Conservation (phyloP, 345 rosid species). For the Gossypium raimondii region DNA sequence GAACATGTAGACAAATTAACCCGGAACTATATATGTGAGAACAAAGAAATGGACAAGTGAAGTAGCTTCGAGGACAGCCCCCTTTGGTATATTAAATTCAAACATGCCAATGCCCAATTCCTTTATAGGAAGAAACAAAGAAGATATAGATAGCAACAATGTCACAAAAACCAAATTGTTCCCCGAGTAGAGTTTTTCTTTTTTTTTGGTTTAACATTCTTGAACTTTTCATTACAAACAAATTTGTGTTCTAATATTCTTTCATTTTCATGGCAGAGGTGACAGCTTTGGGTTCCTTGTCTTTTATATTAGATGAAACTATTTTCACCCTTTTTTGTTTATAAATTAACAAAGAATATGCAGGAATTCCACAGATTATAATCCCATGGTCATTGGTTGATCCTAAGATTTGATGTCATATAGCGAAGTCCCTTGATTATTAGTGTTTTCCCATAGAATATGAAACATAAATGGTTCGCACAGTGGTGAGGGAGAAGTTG, state of each 20-base stretch:
- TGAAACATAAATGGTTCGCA: too few species aligned
- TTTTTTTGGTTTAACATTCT: neutral
- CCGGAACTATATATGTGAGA: too few species aligned
- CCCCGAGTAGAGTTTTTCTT: neutral
- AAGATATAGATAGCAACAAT: neutral
- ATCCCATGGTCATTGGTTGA: too few species aligned
- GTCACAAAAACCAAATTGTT: neutral
- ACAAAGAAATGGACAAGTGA: constrained; percentile 5
- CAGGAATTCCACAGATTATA: too few species aligned
- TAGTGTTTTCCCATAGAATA: too few species aligned
- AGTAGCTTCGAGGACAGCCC: neutral
- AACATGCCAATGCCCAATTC: neutral
- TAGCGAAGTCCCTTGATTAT: too few species aligned
- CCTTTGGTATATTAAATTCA: neutral
- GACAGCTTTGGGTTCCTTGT: constrained; percentile 15
- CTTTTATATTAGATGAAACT: neutral
- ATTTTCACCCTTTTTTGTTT: neutral
- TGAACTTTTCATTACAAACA: neutral
- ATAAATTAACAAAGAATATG: neutral
- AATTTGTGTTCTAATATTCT: neutral
- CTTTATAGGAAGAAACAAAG: neutral
- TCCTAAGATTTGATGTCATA: too few species aligned
- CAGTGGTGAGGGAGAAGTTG: too few species aligned
- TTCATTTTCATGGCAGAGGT: neutral
- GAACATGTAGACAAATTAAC: too few species aligned